Evolutionary conservation across 1,284 basidiomycete genomes (phyloP), one percentile per base, ranked within the genome.

Genomic region (Bjerkandera adusta): DNA sequence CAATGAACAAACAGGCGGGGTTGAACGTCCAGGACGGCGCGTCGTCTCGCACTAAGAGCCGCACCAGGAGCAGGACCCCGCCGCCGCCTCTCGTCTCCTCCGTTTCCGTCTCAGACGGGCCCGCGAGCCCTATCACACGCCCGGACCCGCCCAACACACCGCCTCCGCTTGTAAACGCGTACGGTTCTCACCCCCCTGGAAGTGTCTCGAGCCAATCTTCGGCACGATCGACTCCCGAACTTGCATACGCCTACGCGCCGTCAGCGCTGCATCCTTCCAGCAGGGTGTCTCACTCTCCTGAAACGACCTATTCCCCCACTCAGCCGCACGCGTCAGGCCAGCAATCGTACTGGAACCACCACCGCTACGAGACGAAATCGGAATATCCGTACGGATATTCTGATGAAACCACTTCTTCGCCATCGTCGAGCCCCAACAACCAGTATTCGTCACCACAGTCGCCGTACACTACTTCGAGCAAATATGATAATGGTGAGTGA

Each of bases 131-230:
- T 21, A n/a, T 11, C 18, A 15, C 43, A 5, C 18, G 40, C 25
- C 57, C 55, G 7, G 57, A 61, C 36, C 56, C 62, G 25, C 63
- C 64, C 4, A 54, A 65, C 49, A 60, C 63, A 1, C 62, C 63
- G n/a, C 64, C 63, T 10, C 61, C 62, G 10, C 56, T 63, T 25
- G 51, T 50, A 1, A 54, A 49, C 21, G 57, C 56, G 24, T 48
- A 44, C 25, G 36, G 36, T 10, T 44, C 47, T 5, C 41, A 51
- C 36, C 47, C 57, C 35, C 51, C 53, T 44, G 51, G 40, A 6
- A 56, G 53, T 36, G 26, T 47, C 5, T 49, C 53, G 12, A 54
- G 52, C 43, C 47, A 48, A 22, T 58, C 57, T 6, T 55, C 57
- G 16, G 49, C 50, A 34, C 34, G 43, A 13, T 57, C 56, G 3